Evolutionary conservation across 371 early-diverging fungal genomes (phyloP), one percentile per base, ranked within the genome.

Genomic region (Rhizopus stolonifer): DNA sequence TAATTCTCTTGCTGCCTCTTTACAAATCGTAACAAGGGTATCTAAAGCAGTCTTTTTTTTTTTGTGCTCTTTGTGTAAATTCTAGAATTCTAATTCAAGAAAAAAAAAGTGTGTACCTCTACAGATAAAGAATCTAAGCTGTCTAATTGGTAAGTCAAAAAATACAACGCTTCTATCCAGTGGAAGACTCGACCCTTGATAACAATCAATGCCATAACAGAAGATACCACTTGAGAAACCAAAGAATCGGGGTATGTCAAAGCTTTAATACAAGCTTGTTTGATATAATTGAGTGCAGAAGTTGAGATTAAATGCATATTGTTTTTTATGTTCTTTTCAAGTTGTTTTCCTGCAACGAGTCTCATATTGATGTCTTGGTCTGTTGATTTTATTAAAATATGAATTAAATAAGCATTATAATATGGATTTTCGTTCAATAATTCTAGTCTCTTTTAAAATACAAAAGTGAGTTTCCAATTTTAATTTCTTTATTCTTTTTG

Each of bases 1-100:
- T 17, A 95, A 77, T 52, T 88, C 84, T 14, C 66, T 69, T 40
- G 85, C 70, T 38, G 80, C 81, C 60, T 94, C 93, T 61, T 93
- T 92, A 71, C 93, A 93, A 53, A 94, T 87, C 69, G 89, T 92
- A 57, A 77, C 69, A 50, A 95, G 59, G 3, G 91, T 89, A 48
- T 82, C 80, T 59, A 89, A 86, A 5, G 87, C 74, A 23, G 86
- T 86, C 89, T 90, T 68, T 3, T 2, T 31, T 9, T 19, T 9
- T 26, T 46, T 15, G 51, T 38, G 21, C 24, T 11, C 3, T 33
- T 8, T 45, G 36, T 36, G 26, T 61, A 11, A 14, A 15, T 31
- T n/a, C n/a, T n/a, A n/a, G n/a, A n/a, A n/a, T n/a, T n/a, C n/a
- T n/a, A n/a, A n/a, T n/a, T n/a, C n/a, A n/a, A n/a, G n/a, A n/a